Conservation (phyloP, 2,329 filamentous ascomycete genomes). For the Colletotrichum navitas region DNA sequence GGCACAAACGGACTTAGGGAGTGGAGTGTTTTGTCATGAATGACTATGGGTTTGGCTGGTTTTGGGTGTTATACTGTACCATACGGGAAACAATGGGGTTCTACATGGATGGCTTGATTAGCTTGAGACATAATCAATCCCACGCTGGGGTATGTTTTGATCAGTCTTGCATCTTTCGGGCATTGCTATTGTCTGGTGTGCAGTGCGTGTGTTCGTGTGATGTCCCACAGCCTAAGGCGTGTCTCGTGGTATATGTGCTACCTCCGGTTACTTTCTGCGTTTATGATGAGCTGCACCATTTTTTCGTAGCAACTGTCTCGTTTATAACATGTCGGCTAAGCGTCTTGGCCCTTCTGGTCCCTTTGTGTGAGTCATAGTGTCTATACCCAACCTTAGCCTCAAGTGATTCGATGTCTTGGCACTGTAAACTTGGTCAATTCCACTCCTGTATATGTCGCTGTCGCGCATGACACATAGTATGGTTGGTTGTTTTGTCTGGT, state of each 20-base stretch:
- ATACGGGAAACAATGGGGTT: conserved; percentile 57
- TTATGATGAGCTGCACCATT: neutral
- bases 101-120: conserved; percentile 46
- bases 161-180: conserved; percentile 10
- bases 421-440: neutral
- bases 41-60: conserved; percentile 58
- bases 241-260: neutral
- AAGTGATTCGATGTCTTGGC: too few species aligned
- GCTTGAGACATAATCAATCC: conserved; percentile 41
- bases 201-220: neutral
- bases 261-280: neutral
- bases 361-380: neutral
- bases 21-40: conserved; percentile 55
- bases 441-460: too few species aligned
- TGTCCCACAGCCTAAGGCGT: neutral
- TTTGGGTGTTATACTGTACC: conserved; percentile 59
- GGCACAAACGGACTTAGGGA: conserved; percentile 43
- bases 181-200: neutral
- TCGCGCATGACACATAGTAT: neutral
- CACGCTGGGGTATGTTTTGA: conserved; percentile 41
- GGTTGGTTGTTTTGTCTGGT: neutral
- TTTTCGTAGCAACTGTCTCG: neutral
- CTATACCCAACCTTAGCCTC: too few species aligned
- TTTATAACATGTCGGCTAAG: neutral
- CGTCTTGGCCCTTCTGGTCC: neutral